phyloP scores from a whole-genome alignment of 345 rosid genomes.

The Jatropha curcas region DNA sequence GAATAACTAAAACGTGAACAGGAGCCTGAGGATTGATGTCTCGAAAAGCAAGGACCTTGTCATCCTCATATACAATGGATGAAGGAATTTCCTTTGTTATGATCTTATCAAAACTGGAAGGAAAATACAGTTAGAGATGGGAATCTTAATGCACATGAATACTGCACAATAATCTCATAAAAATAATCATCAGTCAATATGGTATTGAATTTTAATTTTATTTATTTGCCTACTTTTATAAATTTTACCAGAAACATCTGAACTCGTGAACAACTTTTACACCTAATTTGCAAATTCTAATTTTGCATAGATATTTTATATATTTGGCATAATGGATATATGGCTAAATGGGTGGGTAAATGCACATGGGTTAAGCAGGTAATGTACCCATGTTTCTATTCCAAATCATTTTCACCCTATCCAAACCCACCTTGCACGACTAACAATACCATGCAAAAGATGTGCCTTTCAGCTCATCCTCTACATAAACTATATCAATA shows the following conservation, averaged over 20 bases:
- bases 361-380: no score
- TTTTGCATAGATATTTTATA: no score
- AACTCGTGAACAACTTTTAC: no score
- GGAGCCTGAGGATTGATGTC: slow-evolving; percentile 40
- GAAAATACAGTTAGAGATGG: neutral
- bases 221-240: no score
- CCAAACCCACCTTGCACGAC: no score
- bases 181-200: neutral
- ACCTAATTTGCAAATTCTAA: no score
- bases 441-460: neutral
- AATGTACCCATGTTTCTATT: no score
- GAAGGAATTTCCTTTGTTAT: slow-evolving; percentile 86
- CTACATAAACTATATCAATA: neutral
- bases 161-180: neutral
- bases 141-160: slow-evolving; percentile 5
- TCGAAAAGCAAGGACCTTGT: slow-evolving; percentile 38
- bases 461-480: neutral
- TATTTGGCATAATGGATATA: no score
- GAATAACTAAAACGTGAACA: slow-evolving; percentile 36
- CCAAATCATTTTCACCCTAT: no score
- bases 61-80: slow-evolving; percentile 85
- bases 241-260: no score
- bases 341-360: no score
- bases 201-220: no score
- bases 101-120: slow-evolving; percentile 81